Evolutionary conservation across 1,284 basidiomycete species (phyloP), one percentile per base, ranked within the genome.

Genomic region (Tylopilus sp.): DNA sequence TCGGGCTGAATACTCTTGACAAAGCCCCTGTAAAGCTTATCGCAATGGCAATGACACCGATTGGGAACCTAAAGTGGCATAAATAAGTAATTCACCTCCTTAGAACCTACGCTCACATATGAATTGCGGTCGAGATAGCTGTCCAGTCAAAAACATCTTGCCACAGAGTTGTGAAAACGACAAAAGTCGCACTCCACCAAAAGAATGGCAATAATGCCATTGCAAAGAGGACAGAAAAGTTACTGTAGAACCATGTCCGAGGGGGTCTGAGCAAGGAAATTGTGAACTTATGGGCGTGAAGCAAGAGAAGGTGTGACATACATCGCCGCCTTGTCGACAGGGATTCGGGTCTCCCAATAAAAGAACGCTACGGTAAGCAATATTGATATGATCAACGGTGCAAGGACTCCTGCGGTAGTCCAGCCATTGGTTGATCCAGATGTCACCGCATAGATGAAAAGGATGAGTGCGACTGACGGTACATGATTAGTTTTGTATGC

Each of bases 361-460:
- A 84, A 82, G 71, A 86, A 86, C 5, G 52, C 72, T 24, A 67
- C 63, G 24, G 69, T 62, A 9, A 84, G 63, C n/a, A 78, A 57
- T 36, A 81, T 63, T 1, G 84, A 82, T 29, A 81, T 65, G 15
- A 82, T 69, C 6, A 85, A 64, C 0, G 81, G 79, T 12, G 68
- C 68, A 24, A 84, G 64, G 26, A 82, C 77, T 12, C 67, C 63
- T 6, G 77, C 73, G 5, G 77, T 72, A 19, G 64, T 64, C 84
- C 84, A 84, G n/a, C 82, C 81, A 49, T 64, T 62, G 6, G 64
- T 69, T 19, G 81, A 76, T n/a, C 80, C 82, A 39, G 74, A 74
- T 2, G 81, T 84, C 47, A 83, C 72, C 3, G 81, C 80, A 60
- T 80, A 83, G 8, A 84, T 78, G 64, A 84, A 83, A 32, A 83